A percentile compares a stretch with the other conserved stretches of the same genome.
Conservation (phyloP, 306 rosid genomes). For the Luffa aegyptiaca region DNA sequence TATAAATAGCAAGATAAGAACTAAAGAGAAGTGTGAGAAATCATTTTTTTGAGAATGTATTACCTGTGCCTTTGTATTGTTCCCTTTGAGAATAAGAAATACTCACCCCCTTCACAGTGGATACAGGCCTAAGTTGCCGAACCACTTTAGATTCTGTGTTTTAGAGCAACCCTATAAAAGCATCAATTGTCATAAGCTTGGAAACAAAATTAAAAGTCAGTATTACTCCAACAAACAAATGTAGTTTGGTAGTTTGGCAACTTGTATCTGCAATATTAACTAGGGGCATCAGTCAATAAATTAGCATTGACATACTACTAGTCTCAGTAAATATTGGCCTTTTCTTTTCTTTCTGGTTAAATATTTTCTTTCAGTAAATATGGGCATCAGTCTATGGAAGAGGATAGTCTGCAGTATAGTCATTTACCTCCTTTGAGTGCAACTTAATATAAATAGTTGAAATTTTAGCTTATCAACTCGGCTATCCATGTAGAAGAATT, state of each 20-base stretch:
- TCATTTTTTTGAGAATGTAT: no score
- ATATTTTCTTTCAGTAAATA: neutral
- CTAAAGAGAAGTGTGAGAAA: no score
- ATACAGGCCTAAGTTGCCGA: no score
- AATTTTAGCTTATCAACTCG: conserved; percentile 45
- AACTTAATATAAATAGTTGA: conserved; percentile 67
- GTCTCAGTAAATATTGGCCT: neutral
- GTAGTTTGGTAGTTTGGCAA: no score
- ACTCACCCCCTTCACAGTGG: no score
- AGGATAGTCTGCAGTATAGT: neutral
- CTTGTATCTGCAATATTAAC: neutral
- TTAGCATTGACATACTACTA: neutral
- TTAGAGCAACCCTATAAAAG: conserved; percentile 57
- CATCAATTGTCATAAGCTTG: neutral
- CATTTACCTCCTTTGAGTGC: conserved; percentile 75
- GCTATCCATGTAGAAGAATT: conserved; percentile 45
- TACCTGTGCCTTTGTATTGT: no score
- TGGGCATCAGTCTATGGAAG: neutral
- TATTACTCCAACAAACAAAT: neutral
- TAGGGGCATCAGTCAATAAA: neutral
- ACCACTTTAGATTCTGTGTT: neutral
- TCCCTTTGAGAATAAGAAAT: no score
- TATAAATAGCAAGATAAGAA: no score
- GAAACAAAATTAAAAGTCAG: neutral
- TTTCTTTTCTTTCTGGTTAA: neutral